A percentile compares a stretch with the other conserved stretches of the same genome.
Conservation (phyloP, 129 eudicot genomes). For the Rutidosis leptorrhynchoides region DNA sequence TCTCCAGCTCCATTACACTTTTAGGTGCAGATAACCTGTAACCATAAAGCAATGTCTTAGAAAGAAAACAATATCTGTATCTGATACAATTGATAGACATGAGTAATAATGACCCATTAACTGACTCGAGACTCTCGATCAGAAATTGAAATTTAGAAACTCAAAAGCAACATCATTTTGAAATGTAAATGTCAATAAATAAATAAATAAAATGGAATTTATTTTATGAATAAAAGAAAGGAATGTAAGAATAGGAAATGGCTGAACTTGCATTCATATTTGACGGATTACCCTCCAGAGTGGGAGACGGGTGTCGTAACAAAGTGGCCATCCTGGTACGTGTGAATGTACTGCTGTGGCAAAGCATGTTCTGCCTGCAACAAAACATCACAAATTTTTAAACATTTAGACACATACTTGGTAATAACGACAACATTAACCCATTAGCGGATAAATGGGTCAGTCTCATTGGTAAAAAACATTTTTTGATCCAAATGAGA, state of each 20-base stretch:
- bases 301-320: slow-evolving; percentile 81
- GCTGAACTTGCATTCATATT: slow-evolving; percentile 26
- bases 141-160: not conserved
- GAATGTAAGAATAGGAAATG: slow-evolving; percentile 17
- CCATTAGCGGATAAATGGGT: not conserved
- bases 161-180: not conserved
- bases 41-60: slow-evolving; percentile 10
- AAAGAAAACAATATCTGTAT: not conserved
- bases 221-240: no score
- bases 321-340: slow-evolving; percentile 70
- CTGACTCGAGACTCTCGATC: not conserved
- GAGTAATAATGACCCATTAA: not conserved
- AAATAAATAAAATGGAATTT: not conserved
- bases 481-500: not conserved
- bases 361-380: slow-evolving; percentile 84
- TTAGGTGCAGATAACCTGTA: slow-evolving; percentile 5
- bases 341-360: slow-evolving; percentile 82
- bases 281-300: slow-evolving; percentile 69
- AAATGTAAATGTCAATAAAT: not conserved
- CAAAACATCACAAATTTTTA: no score
- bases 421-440: not conserved
- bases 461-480: not conserved
- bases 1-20: slow-evolving; percentile 2
- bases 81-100: slow-evolving; percentile 9
- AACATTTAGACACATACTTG: not conserved